These are phyloP conservation scores for Boletellus deceptivus DNA, from an alignment of 1,284 basidiomycete species.

Conservation along the genomic window DNA sequence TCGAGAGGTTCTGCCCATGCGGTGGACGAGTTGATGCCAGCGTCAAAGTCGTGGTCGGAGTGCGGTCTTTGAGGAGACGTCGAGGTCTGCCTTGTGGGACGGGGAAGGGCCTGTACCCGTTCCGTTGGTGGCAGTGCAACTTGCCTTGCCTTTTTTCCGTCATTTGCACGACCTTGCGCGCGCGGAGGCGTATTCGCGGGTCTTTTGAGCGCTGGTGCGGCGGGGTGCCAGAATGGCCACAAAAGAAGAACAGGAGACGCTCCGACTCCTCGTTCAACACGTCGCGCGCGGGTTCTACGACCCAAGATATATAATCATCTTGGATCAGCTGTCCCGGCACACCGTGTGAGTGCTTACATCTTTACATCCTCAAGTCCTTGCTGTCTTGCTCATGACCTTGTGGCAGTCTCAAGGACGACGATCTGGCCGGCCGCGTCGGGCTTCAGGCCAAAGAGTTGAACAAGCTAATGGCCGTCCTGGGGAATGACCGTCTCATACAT, in stretches of 20 bases:
- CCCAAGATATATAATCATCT: constrained; percentile 83
- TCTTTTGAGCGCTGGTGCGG: constrained; percentile 6
- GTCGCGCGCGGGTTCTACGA: constrained; percentile 95
- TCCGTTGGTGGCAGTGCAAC: no score
- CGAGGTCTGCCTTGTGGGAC: constrained; percentile 18
- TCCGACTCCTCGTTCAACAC: constrained; percentile 85
- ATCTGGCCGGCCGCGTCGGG: constrained; percentile 84
- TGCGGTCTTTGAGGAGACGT: constrained; percentile 14
- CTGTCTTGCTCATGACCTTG: constrained; percentile 12
- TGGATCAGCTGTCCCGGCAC: constrained; percentile 90
- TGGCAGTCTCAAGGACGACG: constrained; percentile 84
- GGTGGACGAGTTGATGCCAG: constrained; percentile 69
- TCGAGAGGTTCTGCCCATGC: constrained; percentile 70
- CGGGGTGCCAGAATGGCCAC: constrained; percentile 49
- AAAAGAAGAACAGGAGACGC: constrained; percentile 71
- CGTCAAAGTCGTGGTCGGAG: constrained; percentile 58
- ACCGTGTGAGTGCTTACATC: constrained; percentile 96
- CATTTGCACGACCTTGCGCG: constrained; percentile 1
- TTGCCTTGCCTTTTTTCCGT: not conserved
- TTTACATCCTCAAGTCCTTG: no score
- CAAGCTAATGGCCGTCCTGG: constrained; percentile 85
- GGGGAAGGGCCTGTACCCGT: constrained; percentile 27
- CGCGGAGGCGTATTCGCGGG: constrained; percentile 5
- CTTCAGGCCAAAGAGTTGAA: constrained; percentile 91
- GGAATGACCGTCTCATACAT: constrained; percentile 82